Percentiles rank a stretch among this genome's conserved stretches.
Conservation (phyloP, 768 basidiomycete genomes). For the Cubamyces sp. region DNA sequence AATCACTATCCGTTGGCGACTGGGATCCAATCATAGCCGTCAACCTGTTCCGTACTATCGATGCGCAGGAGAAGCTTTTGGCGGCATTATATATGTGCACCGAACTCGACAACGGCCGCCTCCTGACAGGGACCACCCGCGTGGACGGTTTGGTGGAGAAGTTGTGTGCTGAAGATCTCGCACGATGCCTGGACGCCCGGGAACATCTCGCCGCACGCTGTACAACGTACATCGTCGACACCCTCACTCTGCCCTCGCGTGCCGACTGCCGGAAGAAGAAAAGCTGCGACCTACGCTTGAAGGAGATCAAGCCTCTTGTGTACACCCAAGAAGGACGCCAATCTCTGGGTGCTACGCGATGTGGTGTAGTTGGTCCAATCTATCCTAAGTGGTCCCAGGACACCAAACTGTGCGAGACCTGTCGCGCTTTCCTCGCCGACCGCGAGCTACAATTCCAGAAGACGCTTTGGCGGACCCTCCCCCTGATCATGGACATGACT, state of each 20-base stretch:
- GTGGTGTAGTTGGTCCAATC: too few relatives aligned
- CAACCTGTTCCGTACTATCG: conserved; percentile 14
- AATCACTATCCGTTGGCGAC: neutral
- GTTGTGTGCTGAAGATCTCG: conserved; percentile 8
- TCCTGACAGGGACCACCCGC: neutral
- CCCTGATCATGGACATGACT: too few relatives aligned
- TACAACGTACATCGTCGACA: neutral
- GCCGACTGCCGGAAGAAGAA: too few relatives aligned
- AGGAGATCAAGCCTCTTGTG: neutral
- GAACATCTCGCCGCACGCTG: neutral
- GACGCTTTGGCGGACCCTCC: too few relatives aligned
- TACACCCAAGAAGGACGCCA: too few relatives aligned
- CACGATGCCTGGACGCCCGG: neutral
- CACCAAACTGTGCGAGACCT: too few relatives aligned
- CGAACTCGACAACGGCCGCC: conserved; percentile 1
- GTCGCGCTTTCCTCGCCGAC: too few relatives aligned
- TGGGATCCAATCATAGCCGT: conserved; percentile 9
- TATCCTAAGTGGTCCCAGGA: too few relatives aligned
- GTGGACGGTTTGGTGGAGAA: conserved; percentile 4
- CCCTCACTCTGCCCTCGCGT: too few relatives aligned
- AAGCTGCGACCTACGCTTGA: neutral
- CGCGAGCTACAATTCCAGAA: too few relatives aligned
- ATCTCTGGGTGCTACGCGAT: too few relatives aligned
- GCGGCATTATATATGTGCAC: conserved; percentile 14
- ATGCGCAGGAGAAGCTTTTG: conserved; percentile 1